Conservation (phyloP, 2,329 filamentous ascomycete genomes). For the Neonectria magnoliae region DNA sequence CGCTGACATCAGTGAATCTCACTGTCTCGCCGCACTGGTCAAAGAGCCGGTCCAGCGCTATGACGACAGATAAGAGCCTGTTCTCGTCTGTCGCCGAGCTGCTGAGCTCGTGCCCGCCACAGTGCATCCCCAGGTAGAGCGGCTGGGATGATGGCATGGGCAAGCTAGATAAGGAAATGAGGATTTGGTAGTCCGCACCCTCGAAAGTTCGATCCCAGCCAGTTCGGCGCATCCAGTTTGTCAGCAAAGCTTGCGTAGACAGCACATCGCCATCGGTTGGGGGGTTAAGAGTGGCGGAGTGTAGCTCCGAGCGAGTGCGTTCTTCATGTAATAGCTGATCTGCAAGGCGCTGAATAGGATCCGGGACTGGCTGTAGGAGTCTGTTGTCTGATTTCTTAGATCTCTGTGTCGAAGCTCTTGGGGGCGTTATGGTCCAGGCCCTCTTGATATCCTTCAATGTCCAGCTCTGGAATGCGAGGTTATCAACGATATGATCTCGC, state of each 20-base stretch:
- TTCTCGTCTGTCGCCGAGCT: conserved; percentile 4
- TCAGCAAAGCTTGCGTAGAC: conserved; percentile 7
- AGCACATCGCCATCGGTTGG: too few species aligned
- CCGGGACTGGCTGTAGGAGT: background rate
- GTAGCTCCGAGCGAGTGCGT: background rate
- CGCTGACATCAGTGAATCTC: conserved; percentile 3
- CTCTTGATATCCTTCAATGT: background rate
- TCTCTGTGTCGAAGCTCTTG: too few species aligned
- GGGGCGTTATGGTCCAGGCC: too few species aligned
- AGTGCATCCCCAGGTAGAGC: too few species aligned
- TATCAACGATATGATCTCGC: background rate
- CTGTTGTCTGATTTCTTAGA: too few species aligned
- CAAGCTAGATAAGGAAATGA: background rate
- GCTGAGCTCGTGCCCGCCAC: too few species aligned
- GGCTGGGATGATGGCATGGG: too few species aligned
- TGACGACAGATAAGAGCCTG: background rate
- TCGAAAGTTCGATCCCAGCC: background rate
- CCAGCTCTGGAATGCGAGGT: background rate
- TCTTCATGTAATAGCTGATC: background rate
- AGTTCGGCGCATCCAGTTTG: conserved; percentile 14
- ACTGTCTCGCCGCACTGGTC: conserved; percentile 10
- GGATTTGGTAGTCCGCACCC: background rate
- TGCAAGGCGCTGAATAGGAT: background rate
- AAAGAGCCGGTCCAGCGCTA: background rate
- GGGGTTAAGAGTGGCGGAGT: too few species aligned